phyloP scores from a whole-genome alignment of 192 early-diverging fungal species.

The Podila epicladia region DNA sequence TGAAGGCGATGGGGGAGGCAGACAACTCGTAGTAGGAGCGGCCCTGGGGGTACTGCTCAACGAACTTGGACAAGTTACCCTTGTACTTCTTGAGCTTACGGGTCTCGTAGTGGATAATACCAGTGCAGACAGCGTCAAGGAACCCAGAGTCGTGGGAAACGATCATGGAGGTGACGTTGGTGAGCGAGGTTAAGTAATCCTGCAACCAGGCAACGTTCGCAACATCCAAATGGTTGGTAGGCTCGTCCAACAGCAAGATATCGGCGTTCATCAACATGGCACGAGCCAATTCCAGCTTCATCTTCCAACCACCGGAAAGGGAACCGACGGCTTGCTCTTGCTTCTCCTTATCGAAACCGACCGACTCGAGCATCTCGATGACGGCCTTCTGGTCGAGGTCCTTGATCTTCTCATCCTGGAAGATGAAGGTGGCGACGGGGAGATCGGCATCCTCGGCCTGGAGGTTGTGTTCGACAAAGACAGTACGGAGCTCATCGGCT shows the following conservation, averaged over 20 bases:
- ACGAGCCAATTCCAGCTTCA: constrained; percentile 89
- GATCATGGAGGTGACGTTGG: constrained; percentile 83
- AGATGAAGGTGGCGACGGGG: constrained; percentile 73
- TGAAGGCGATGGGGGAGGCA: constrained; percentile 69
- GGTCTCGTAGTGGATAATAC: constrained; percentile 86
- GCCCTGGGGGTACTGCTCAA: constrained; percentile 77
- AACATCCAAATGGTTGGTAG: constrained; percentile 88
- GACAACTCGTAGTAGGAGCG: constrained; percentile 79
- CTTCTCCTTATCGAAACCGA: constrained; percentile 77
- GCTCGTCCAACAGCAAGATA: constrained; percentile 86
- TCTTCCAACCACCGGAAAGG: constrained; percentile 91
- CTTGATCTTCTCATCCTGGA: constrained; percentile 64
- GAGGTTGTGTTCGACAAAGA: constrained; percentile 84
- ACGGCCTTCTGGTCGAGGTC: constrained; percentile 64
- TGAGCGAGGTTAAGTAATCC: constrained; percentile 76
- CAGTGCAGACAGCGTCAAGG: constrained; percentile 81
- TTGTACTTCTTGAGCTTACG: constrained; percentile 81
- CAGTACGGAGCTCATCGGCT: constrained; percentile 73
- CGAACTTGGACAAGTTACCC: constrained; percentile 85
- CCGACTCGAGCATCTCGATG: constrained; percentile 59
- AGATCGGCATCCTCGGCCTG: constrained; percentile 78
- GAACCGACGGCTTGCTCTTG: constrained; percentile 73
- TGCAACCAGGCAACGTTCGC: constrained; percentile 66
- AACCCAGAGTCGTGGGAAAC: constrained; percentile 91
- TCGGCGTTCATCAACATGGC: constrained; percentile 89